A percentile compares a stretch with the other conserved stretches of the same genome.
Evolutionary conservation across 108 stramenopile genomes (phyloP).

Genomic region (Nitzschia putrida): DNA sequence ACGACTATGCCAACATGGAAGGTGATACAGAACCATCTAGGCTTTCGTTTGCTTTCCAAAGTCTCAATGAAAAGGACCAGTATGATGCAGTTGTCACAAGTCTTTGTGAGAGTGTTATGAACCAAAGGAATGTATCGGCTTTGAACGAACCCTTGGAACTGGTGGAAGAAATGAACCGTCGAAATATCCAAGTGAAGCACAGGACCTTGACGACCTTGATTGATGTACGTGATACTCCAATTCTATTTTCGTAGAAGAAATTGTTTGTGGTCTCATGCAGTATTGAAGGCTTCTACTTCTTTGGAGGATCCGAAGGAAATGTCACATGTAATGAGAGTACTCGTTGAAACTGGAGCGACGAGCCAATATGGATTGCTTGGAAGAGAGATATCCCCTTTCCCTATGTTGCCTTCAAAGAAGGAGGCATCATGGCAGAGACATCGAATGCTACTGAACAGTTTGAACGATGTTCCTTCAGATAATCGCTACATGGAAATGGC

Average conservation of each 20-base stretch:
- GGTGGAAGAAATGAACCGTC: conserved; percentile 79
- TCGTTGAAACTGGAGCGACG: conserved; percentile 55
- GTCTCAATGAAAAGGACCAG: conserved; percentile 69
- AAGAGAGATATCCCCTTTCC: conserved; percentile 53
- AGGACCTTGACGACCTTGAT: conserved; percentile 77
- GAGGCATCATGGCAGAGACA: no score
- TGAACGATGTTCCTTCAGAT: conserved; percentile 75
- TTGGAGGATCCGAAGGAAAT: conserved; percentile 72
- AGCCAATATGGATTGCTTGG: conserved; percentile 64
- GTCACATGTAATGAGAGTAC: conserved; percentile 59
- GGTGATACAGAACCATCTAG: conserved; percentile 33
- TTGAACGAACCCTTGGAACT: conserved; percentile 75
- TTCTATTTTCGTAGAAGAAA: background rate
- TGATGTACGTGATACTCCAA: conserved; percentile 58
- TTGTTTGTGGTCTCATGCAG: background rate
- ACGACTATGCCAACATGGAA: conserved; percentile 2
- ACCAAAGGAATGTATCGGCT: conserved; percentile 32
- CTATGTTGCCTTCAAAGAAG: conserved; percentile 35
- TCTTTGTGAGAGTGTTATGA: conserved; percentile 80
- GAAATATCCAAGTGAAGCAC: conserved; percentile 58
- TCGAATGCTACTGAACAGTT: conserved; percentile 30
- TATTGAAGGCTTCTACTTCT: conserved; percentile 60
- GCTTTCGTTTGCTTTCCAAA: conserved; percentile 70
- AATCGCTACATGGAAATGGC: conserved; percentile 80
- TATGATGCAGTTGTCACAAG: conserved; percentile 88